These are phyloP conservation scores for Plasmodium gonderi DNA, from an alignment of 169 alveolate species.

Conservation along the genomic window DNA sequence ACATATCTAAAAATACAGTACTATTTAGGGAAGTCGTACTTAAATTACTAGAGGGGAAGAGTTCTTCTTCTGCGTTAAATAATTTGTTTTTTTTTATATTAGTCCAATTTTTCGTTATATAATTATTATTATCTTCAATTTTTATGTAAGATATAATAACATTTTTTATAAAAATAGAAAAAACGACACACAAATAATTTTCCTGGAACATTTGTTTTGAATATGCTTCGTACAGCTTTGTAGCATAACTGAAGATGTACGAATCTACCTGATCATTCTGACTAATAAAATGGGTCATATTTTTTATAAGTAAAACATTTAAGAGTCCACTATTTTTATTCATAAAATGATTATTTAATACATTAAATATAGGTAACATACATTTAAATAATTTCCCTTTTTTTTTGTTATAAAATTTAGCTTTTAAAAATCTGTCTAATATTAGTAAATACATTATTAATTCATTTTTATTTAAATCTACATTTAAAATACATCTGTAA, in stretches of 20 bases:
- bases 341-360: constrained; percentile 20
- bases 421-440: constrained; percentile 24
- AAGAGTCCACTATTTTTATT: not conserved
- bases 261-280: constrained; percentile 15
- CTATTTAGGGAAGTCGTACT: not conserved
- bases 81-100: not conserved
- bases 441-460: constrained; percentile 38
- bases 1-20: not conserved
- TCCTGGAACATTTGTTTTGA: constrained; percentile 8
- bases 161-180: constrained; percentile 35
- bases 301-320: constrained; percentile 13
- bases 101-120: not conserved
- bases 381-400: constrained; percentile 52
- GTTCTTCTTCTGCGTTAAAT: not conserved
- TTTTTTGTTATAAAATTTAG: constrained; percentile 14
- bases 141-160: constrained; percentile 25
- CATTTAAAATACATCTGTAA: constrained; percentile 29
- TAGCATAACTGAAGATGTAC: constrained; percentile 16
- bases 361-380: constrained; percentile 43
- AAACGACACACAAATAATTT: not conserved
- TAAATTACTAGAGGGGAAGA: not conserved
- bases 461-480: constrained; percentile 32
- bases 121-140: not conserved
- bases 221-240: constrained; percentile 24
- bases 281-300: constrained; percentile 20